These are phyloP conservation scores for Fraxinus americana DNA, from an alignment of 257 asterid species.

Conservation along the genomic window DNA sequence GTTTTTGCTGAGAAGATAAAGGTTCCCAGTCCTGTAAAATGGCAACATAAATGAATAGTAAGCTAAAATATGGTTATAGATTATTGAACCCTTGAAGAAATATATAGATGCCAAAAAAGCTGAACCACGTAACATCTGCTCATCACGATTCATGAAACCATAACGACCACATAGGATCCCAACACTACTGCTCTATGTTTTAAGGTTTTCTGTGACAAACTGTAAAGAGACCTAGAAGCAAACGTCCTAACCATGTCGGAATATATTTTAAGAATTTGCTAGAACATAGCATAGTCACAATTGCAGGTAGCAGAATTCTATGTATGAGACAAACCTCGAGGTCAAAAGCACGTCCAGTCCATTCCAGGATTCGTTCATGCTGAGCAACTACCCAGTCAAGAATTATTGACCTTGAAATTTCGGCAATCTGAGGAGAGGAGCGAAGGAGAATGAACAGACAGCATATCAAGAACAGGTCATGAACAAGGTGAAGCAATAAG, in stretches of 20 bases:
- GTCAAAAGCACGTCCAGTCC: slow-evolving; percentile 97
- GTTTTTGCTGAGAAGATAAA: slow-evolving; percentile 82
- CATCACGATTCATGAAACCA: neutral
- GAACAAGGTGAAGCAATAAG: slow-evolving; percentile 18
- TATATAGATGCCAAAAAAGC: neutral
- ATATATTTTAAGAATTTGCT: slow-evolving; percentile 9
- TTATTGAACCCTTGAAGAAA: neutral
- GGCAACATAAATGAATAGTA: slow-evolving; percentile 18
- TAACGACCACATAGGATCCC: slow-evolving; percentile 9
- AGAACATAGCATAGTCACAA: slow-evolving; percentile 15
- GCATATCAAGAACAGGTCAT: slow-evolving; percentile 15
- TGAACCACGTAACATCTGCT: neutral
- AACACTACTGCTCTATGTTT: neutral
- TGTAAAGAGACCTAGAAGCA: slow-evolving; percentile 19
- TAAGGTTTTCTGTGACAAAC: neutral
- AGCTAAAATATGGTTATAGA: neutral
- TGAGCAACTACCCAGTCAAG: slow-evolving; percentile 98
- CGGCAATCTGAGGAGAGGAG: slow-evolving; percentile 64
- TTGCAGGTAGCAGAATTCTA: slow-evolving; percentile 14
- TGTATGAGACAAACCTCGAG: slow-evolving; percentile 69
- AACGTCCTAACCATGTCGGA: slow-evolving; percentile 17
- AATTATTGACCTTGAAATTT: slow-evolving; percentile 74
- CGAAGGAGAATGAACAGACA: slow-evolving; percentile 32
- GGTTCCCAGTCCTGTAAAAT: slow-evolving; percentile 87
- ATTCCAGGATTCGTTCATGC: slow-evolving; percentile 79